Evolutionary conservation across 495 filamentous ascomycete genomes (phyloP), one percentile per base, ranked within the genome.

Genomic region (Xylaria nigripes): DNA sequence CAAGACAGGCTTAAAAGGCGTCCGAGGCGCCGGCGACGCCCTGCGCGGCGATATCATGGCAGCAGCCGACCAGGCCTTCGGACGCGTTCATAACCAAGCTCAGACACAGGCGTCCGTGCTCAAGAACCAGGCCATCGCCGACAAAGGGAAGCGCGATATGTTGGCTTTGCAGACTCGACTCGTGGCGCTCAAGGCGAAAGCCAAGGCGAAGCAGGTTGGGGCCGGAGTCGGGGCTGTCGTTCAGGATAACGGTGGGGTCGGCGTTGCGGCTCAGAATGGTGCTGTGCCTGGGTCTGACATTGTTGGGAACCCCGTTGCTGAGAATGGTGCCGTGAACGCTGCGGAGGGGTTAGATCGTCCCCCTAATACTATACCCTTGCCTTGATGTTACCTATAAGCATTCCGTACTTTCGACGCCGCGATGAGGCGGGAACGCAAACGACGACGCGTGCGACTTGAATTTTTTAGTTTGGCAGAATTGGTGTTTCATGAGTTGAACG

Each of bases 1-100:
- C 23, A 61, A 61, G 43, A 66, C 63, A 27, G 48, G 58, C 29
- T 1, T 61, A 9, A 66, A 66, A 36, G 60, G 63, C 42, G 54
- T 66, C 42, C 63, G 56, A 34, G 61, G 61, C 32, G 61, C 58
- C 19, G 61, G 63, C 27, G 63, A 66, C 19, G 51, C 58, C 1
- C 48, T 63, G 16, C 56, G 61, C 29, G 63, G 63, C 3, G 50
- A 48, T 24, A 30, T 56, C 21, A 24, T 63, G 42, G 55, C 52
- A 9, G 55, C 48, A 1, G 50, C 58, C 12, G 63, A 64, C 40
- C 61, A 58, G 34, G 58, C 47, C 9, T 58, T 66, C 46, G 61
- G 56, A 48, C 59, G 55, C 42, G 53, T 54, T 29, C 43, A 34
- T 15, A 61, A 56, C 53, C 58, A 63, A 41, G 47, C 61, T 0